phyloP scores from a whole-genome alignment of 495 filamentous ascomycete species.

The Lasiosphaeriaceae sp. region DNA sequence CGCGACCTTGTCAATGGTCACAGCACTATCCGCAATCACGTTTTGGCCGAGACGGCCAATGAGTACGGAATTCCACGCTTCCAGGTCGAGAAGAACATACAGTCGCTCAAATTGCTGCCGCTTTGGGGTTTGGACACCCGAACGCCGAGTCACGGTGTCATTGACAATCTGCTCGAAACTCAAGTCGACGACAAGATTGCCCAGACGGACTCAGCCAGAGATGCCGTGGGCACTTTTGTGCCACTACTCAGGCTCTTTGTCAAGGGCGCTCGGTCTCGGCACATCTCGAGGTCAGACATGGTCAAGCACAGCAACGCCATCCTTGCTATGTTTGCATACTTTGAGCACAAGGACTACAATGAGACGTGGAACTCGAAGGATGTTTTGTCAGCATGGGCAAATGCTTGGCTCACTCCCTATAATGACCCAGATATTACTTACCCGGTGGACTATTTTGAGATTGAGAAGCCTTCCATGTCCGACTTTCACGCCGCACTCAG shows the following conservation, averaged over 20 bases:
- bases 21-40: conserved; percentile 59
- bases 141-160: conserved; percentile 60
- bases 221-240: conserved; percentile 59
- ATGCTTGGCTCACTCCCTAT: conserved; percentile 57
- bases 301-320: conserved; percentile 22
- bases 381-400: conserved; percentile 58
- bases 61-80: conserved; percentile 64
- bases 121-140: conserved; percentile 65
- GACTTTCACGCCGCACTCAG: conserved; percentile 56
- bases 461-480: conserved; percentile 54
- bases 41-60: conserved; percentile 63
- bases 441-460: conserved; percentile 52
- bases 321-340: conserved; percentile 24
- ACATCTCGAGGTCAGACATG: conserved; percentile 17
- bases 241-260: conserved; percentile 59
- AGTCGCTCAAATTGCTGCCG: conserved; percentile 62
- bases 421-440: conserved; percentile 48
- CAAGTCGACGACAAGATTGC: conserved; percentile 54
- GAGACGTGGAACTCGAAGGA: conserved; percentile 59
- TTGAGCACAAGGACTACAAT: conserved; percentile 49
- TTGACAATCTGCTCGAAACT: conserved; percentile 57
- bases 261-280: conserved; percentile 28
- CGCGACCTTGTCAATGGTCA: conserved; percentile 64
- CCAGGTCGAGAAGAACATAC: conserved; percentile 62
- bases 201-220: conserved; percentile 45